Evolutionary conservation across 2,329 filamentous ascomycete genomes (phyloP), one percentile per base, ranked within the genome.

Genomic region (Paramyrothecium roridum): DNA sequence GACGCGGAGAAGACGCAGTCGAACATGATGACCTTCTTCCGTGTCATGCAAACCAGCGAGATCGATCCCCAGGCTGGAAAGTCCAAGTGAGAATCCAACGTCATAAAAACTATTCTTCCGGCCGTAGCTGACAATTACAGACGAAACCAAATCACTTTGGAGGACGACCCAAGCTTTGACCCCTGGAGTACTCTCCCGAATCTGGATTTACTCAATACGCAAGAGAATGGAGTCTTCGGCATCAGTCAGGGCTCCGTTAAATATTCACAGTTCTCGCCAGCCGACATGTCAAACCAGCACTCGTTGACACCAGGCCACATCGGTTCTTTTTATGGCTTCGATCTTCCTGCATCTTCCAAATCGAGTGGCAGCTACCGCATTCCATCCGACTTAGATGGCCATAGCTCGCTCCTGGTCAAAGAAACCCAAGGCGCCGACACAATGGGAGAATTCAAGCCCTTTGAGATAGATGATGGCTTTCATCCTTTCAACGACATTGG

Each of bases 141-240:
- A 63, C 85, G 83, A 6, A 85, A 89, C 22, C 87, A 93, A 62
- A 85, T 97, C 54, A 77, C 91, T 3, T 78, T 98, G 2, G 78
- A 83, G 53, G 91, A 98, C 64, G 93, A 98, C 65, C 91, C 92
- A 1, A 80, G 84, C 46, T 97, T 98, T 57, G 72, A 75, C 52
- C 65, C 68, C 4, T 57, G 65, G 55, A 65, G 58, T 47, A 56
- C 58, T 12, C 54, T 73, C 12, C 71, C 72, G 34, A 65, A 65
- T 7, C 54, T 74, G 26, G 69, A 74, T 23, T 58, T 72, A 17
- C 58, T 80, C 33, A 72, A 72, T 40, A 65, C 67, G 22, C 67
- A 71, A 13, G 65, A 69, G 11, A 69, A 73, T 30, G 54, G 71
- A 26, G 58, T 65, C 43, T 58, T 68, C 13, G 59, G 73, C 8